Evolutionary conservation across 345 rosid genomes (phyloP).

Genomic region (Citrus sinensis): DNA sequence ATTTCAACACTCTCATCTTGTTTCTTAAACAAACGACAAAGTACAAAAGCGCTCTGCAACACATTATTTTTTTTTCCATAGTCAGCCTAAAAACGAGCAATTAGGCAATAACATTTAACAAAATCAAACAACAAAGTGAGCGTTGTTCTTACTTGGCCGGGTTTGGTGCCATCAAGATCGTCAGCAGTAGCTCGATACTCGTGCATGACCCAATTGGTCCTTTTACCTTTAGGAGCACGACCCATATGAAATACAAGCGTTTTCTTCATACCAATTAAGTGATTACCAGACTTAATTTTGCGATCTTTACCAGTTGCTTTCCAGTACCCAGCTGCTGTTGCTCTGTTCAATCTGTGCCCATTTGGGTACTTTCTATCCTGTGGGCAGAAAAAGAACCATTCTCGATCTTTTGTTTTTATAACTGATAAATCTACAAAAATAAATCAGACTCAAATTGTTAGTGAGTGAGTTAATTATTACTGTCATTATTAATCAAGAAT

Average conservation of each 20-base stretch:
- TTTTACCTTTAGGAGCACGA: conserved; percentile 69
- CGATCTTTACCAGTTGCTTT: conserved; percentile 95
- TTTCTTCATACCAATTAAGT: conserved; percentile 81
- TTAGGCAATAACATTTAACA: neutral
- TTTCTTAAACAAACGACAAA: conserved; percentile 69
- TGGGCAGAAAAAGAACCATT: conserved; percentile 98
- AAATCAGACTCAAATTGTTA: neutral
- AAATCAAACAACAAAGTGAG: neutral
- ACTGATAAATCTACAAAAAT: conserved; percentile 54
- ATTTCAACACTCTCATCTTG: conserved; percentile 39
- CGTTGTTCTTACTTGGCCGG: conserved; percentile 67
- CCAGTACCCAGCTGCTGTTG: conserved; percentile 84
- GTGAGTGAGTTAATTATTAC: too few species aligned
- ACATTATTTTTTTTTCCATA: neutral
- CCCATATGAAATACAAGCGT: conserved; percentile 85
- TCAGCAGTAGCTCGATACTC: conserved; percentile 74
- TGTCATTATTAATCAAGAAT: neutral
- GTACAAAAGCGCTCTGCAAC: conserved; percentile 60
- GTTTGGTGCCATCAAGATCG: conserved; percentile 69
- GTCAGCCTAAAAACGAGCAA: neutral
- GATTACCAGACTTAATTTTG: conserved; percentile 47
- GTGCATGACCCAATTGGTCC: conserved; percentile 92
- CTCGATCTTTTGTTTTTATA: conserved; percentile 53
- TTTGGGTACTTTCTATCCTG: conserved; percentile 84
- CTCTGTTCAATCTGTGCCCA: conserved; percentile 78